Base-by-base conservation (phyloP, 805 yeast genomes). In the Blastobotrys attinorum region DNA sequence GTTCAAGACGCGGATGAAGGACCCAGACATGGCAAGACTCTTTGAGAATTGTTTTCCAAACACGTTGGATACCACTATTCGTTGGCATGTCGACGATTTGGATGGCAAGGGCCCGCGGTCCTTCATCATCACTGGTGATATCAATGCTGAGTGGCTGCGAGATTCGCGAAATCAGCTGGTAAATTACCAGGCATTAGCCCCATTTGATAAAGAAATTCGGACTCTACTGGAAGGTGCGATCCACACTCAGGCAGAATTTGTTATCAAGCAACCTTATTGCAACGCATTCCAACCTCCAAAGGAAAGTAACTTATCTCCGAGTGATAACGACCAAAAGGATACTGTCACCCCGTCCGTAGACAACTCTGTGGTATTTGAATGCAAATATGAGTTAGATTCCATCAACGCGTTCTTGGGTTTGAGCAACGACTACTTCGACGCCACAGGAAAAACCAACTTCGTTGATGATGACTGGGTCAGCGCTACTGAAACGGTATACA, bases 71-170 rank as follows among this genome's bases (percentile, higher is more conserved):
- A 87, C 96, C 0, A 86, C 96, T 0, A 76, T 87, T 37, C 66
- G 83, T 43, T 87, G 87, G 85, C 86, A 81, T 60, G 50, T 56
- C 2, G 52, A 60, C 15, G 54, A 52, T 13, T 29, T 35, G 32
- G 40, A 51, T 45, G 36, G 43, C 40, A 50, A 46, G 21, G 53
- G 45, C 6, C 75, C 88, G 0, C 76, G 78, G 48, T 71, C 94
- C 0, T 87, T 87, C 61, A 75, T 87, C 1, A 90, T 86, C 25
- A 87, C 96, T 0, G 96, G 96, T 10, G 96, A 87, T 57, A 87
- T 87, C 45, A 88, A 86, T 60, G 96, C 96, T 2, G 95, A 87
- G 61, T 87, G 96, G 96, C 65, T 87, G 39, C 65, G 96, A 42
- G 96, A 87, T 60, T 80, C 95, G 1, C 85, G 95, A 0, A 68